phyloP scores from a whole-genome alignment of 2,329 filamentous ascomycete species.

The Phoma herbarum region DNA sequence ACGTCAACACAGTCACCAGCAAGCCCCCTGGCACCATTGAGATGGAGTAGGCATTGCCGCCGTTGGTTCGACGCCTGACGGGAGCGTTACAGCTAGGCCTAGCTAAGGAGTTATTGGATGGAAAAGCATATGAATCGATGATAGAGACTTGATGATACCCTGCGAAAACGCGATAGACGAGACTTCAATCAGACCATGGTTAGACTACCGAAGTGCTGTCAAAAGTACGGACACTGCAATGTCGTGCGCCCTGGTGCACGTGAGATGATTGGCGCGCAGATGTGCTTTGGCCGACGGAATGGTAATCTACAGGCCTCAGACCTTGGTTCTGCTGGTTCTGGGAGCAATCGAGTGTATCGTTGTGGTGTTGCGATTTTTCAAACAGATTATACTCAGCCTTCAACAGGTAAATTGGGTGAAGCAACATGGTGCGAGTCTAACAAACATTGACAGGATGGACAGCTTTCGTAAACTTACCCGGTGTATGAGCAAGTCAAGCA shows the following conservation, averaged over 20 bases:
- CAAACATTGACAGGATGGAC: too few species aligned
- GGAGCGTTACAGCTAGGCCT: conserved; percentile 7
- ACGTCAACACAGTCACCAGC: conserved; percentile 60
- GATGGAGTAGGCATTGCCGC: conserved; percentile 65
- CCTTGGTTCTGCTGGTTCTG: background rate
- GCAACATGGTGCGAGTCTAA: too few species aligned
- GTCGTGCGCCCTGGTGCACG: background rate
- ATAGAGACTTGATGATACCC: conserved; percentile 41
- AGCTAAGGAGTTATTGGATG: conserved; percentile 7
- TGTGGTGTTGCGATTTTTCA: background rate
- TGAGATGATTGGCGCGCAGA: background rate
- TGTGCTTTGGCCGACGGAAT: background rate
- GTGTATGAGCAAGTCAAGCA: too few species aligned
- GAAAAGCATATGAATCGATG: conserved; percentile 30
- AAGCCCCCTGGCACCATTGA: conserved; percentile 78
- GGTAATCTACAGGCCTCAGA: background rate
- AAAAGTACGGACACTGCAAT: conserved; percentile 18
- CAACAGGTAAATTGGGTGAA: background rate
- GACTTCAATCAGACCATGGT: conserved; percentile 15
- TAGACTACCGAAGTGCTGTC: conserved; percentile 35
- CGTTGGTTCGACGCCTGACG: background rate
- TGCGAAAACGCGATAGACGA: conserved; percentile 27
- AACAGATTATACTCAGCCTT: background rate
- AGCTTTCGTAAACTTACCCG: too few species aligned
- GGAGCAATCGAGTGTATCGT: background rate